Evolutionary conservation across 176 grass and related monocot species (phyloP), one percentile per base, ranked within the genome.

Genomic region (Thalia dealbata): DNA sequence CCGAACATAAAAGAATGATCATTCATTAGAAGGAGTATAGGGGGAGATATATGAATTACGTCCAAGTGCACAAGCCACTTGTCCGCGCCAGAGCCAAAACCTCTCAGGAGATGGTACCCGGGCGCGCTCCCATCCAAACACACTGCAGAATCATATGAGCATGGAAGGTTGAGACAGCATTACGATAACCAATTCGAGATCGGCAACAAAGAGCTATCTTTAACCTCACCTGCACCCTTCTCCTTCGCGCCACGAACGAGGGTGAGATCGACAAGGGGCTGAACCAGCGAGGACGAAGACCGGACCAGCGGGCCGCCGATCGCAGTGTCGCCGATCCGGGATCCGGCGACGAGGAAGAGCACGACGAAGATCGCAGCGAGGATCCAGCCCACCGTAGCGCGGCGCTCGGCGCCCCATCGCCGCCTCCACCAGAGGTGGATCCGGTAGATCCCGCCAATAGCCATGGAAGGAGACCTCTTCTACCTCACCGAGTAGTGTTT

Each of bases 41-140:
- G 19, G 19, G 3, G 24, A 52, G 14, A 52, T 54, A 9, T 18
- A 26, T 12, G 24, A 10, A 48, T 32, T 74, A 92, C 89, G 83
- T 92, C 89, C 78, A 88, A 71, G 61, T 92, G 86, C 78, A 92
- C 76, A 30, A 88, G 81, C 86, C 86, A 92, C 62, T 46, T 88
- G 12, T 55, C 52, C 3, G 75, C 83, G 18, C 86, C 89, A 66
- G 50, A 32, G 8, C 83, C 89, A 0, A 73, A 88, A 7, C 89
- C 89, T 26, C 75, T 77, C 81, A 83, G 83, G 21, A 92, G 75
- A 83, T 92, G 89, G 75, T 91, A 91, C 61, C 85, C 89, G 0
- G 89, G 82, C 0, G 78, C 67, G 56, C 83, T 88, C 43, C 86
- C 86, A 25, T 92, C 89, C 78, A 92, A 92, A 70, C 89, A 92